Conservation (phyloP, 1,284 basidiomycete species). For the Ustilago trichophora region DNA sequence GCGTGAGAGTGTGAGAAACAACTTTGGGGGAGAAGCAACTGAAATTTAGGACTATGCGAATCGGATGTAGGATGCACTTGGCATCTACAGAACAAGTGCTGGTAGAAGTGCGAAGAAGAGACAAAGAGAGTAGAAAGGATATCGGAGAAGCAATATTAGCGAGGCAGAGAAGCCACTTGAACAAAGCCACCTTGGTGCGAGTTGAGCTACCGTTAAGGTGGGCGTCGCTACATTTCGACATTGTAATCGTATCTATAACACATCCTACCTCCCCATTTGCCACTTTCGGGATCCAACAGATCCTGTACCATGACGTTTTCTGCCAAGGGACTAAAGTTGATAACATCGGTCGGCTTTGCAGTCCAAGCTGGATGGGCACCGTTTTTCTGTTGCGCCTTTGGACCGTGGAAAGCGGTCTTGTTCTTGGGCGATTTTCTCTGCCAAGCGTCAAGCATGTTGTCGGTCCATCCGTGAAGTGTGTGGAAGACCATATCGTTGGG, state of each 20-base stretch:
- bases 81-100: no score
- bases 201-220: no score
- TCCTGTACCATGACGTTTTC: conserved; percentile 21
- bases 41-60: no score
- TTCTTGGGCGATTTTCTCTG: conserved; percentile 14
- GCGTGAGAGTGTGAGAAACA: no score
- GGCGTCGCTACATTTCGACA: conserved; percentile 9
- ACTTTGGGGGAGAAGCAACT: no score
- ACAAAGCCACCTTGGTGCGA: no score
- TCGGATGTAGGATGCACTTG: no score
- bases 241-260: conserved; percentile 33
- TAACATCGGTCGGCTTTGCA: conserved; percentile 15
- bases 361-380: conserved; percentile 18
- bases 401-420: conserved; percentile 22
- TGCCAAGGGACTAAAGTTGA: conserved; percentile 30
- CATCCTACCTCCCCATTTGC: conserved; percentile 22
- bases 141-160: no score
- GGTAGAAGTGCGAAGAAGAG: no score
- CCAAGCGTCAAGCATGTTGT: conserved; percentile 18
- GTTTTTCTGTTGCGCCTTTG: conserved; percentile 16
- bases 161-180: no score
- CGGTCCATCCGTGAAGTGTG: conserved; percentile 9
- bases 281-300: conserved; percentile 22
- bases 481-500: conserved; percentile 25
- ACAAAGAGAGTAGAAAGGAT: no score